phyloP scores from a whole-genome alignment of 805 yeast genomes.

The Yarrowia divulgata region DNA sequence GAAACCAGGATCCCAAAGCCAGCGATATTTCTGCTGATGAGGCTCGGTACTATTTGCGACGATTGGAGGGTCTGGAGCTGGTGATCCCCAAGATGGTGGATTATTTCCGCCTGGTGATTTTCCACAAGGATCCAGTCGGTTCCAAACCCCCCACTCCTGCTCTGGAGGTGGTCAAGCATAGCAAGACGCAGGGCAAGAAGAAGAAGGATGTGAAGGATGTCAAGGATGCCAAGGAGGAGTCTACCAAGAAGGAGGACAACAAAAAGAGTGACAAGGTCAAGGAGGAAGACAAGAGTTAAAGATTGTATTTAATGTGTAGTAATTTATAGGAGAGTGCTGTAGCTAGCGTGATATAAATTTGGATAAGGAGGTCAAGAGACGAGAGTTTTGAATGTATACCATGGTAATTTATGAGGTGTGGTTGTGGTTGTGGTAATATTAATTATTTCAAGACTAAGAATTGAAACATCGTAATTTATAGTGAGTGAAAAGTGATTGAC shows the following conservation, averaged over 20 bases:
- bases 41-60: slow-evolving; percentile 17
- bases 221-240: not conserved
- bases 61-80: slow-evolving; percentile 24
- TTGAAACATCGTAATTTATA: too few relatives aligned
- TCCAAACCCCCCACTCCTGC: slow-evolving; percentile 5
- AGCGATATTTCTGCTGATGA: slow-evolving; percentile 3
- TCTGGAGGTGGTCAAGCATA: slow-evolving; percentile 4
- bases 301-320: not conserved
- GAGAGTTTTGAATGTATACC: too few relatives aligned
- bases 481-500: too few relatives aligned
- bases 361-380: too few relatives aligned
- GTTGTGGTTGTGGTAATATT: too few relatives aligned
- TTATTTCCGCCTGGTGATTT: slow-evolving; percentile 6
- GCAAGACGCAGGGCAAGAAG: slow-evolving; percentile 14
- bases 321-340: too few relatives aligned
- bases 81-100: slow-evolving; percentile 7
- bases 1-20: slow-evolving; percentile 53
- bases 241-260: not conserved
- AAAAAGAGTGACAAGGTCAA: not conserved
- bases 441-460: too few relatives aligned
- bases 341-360: too few relatives aligned
- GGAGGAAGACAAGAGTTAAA: slow-evolving; percentile 1
- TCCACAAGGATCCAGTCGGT: slow-evolving; percentile 12
- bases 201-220: slow-evolving; percentile 5
- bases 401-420: too few relatives aligned